These are phyloP conservation scores for Nicotiana rustica DNA, from an alignment of 305 asterid species.

Conservation along the genomic window DNA sequence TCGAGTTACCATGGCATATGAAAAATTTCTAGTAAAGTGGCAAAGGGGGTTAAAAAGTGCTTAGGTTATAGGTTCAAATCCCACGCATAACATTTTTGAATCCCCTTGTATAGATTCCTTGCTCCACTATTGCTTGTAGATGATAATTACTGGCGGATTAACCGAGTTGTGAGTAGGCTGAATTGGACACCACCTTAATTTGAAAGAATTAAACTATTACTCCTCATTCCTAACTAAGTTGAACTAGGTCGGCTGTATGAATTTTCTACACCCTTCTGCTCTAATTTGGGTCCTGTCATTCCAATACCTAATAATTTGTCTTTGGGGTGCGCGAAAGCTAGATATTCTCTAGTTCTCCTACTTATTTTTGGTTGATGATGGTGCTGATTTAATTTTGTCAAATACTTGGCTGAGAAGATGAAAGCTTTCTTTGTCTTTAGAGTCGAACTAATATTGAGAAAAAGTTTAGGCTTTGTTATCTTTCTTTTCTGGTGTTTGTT, in stretches of 20 bases:
- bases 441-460: not conserved
- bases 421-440: not conserved
- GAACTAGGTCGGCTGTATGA: not conserved
- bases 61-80: too few relatives aligned
- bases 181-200: not conserved
- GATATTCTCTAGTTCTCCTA: not conserved
- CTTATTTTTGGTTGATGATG: constrained; percentile 1
- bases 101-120: too few relatives aligned
- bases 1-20: too few relatives aligned
- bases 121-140: not conserved
- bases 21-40: too few relatives aligned
- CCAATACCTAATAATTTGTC: not conserved
- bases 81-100: too few relatives aligned
- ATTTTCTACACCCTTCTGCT: not conserved
- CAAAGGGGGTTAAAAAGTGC: too few relatives aligned
- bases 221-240: not conserved
- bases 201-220: not conserved
- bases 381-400: not conserved
- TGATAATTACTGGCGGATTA: not conserved
- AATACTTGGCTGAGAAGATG: not conserved
- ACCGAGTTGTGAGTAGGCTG: not conserved
- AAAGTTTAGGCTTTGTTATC: not conserved
- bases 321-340: not conserved
- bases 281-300: not conserved
- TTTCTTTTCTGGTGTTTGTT: not conserved